A percentile compares a stretch with the other conserved stretches of the same genome.
phyloP scores from a whole-genome alignment of 352 stramenopile species.

The Globisporangium spiculum region DNA sequence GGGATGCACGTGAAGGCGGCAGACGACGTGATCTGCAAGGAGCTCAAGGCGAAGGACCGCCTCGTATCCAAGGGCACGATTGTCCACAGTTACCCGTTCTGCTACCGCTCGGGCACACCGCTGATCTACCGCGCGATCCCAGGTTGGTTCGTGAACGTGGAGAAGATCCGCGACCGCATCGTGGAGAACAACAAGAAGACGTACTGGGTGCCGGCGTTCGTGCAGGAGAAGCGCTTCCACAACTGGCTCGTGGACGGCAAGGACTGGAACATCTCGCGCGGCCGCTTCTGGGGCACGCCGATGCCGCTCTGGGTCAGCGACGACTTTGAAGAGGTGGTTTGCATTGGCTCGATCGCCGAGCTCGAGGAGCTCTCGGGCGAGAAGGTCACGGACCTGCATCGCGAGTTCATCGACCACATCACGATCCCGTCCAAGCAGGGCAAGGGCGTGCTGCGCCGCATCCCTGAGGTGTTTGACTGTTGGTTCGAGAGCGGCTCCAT shows the following conservation, averaged over 20 bases:
- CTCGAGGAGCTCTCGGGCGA: conserved; percentile 94
- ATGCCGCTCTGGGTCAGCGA: conserved; percentile 98
- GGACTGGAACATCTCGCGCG: conserved; percentile 98
- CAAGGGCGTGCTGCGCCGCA: conserved; percentile 81
- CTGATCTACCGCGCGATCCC: conserved; percentile 99
- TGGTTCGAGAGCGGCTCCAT: conserved; percentile 99
- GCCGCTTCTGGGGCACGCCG: conserved; percentile 99
- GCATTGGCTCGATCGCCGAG: conserved; percentile 96
- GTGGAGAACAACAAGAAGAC: conserved; percentile 89
- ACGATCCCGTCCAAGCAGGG: conserved; percentile 96
- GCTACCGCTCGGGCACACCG: conserved; percentile 99
- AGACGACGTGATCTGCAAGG: conserved; percentile 95
- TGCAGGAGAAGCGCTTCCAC: conserved; percentile 99
- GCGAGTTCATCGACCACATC: conserved; percentile 98
- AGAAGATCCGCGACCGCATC: conserved; percentile 96
- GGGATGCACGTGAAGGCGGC: conserved; percentile 98
- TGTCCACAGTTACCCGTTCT: conserved; percentile 99
- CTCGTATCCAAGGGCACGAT: conserved; percentile 97
- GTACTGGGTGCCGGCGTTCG: conserved; percentile 85
- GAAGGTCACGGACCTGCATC: conserved; percentile 94
- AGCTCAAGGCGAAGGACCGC: conserved; percentile 93
- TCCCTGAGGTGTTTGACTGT: conserved; percentile 97
- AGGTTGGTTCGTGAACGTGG: conserved; percentile 99
- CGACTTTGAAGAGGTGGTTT: conserved; percentile 97
- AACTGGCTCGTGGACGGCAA: conserved; percentile 98